phyloP scores from a whole-genome alignment of 2,329 filamentous ascomycete genomes.

The Cordyceps cateniannulata region DNA sequence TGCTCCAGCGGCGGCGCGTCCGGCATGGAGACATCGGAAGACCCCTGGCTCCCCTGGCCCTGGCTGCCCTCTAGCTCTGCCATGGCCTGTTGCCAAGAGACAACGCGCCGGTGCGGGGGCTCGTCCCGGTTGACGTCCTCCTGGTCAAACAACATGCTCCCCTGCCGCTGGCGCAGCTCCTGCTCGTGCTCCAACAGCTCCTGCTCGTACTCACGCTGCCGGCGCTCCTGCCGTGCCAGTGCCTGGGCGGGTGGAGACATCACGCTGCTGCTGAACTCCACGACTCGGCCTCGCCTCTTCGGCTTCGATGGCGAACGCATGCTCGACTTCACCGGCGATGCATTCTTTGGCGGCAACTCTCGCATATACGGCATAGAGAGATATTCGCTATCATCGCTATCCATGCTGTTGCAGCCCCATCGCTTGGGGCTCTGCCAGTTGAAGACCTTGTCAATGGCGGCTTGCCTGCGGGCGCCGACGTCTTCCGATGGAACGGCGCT shows the following conservation, averaged over 20 bases:
- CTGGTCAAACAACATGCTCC: slow-evolving; percentile 12
- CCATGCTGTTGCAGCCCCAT: slow-evolving; percentile 22
- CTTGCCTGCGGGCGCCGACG: slow-evolving; percentile 34
- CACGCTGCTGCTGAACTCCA: slow-evolving; percentile 49
- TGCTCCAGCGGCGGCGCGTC: slow-evolving; percentile 22
- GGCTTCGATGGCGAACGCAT: slow-evolving; percentile 52
- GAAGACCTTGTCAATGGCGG: slow-evolving; percentile 34
- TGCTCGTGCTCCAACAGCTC: slow-evolving; percentile 15
- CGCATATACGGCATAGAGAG: slow-evolving; percentile 36
- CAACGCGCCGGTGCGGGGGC: too few species aligned
- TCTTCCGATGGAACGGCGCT: neutral
- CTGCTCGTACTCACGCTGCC: slow-evolving; percentile 15
- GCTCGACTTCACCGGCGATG: slow-evolving; percentile 51
- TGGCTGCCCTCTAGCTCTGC: neutral
- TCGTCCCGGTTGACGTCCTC: slow-evolving; percentile 12
- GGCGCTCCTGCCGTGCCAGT: slow-evolving; percentile 24
- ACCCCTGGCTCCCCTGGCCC: slow-evolving; percentile 27
- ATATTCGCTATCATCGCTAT: slow-evolving; percentile 24
- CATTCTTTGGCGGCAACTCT: slow-evolving; percentile 43
- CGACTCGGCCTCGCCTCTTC: slow-evolving; percentile 51
- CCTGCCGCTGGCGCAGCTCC: too few species aligned
- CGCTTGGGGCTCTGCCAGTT: slow-evolving; percentile 34
- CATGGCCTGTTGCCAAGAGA: neutral
- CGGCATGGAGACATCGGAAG: slow-evolving; percentile 21
- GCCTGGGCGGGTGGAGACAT: slow-evolving; percentile 40